phyloP scores from a whole-genome alignment of 116 monocot genomes.

The Dioscorea cayenensis region DNA sequence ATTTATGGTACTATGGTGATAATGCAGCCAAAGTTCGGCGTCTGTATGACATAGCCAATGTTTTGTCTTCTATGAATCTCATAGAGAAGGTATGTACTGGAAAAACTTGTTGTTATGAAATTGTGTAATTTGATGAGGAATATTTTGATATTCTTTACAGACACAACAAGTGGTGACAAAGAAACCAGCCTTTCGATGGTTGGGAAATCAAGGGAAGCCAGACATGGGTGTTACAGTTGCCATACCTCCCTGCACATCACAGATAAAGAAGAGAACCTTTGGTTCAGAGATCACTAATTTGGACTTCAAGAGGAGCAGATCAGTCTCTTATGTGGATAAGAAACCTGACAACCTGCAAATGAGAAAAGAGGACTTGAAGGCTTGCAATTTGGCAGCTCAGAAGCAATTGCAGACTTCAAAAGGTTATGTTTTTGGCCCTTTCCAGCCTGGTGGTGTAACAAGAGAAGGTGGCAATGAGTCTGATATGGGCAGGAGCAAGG shows the following conservation, averaged over 20 bases:
- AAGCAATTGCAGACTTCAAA: slow-evolving; percentile 44
- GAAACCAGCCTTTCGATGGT: slow-evolving; percentile 92
- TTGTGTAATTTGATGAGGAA: background rate
- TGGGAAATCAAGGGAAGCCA: slow-evolving; percentile 45
- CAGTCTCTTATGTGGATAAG: slow-evolving; percentile 9
- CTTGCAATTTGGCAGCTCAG: slow-evolving; percentile 59
- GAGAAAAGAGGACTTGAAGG: slow-evolving; percentile 37
- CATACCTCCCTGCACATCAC: slow-evolving; percentile 15
- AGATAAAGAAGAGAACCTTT: slow-evolving; percentile 60
- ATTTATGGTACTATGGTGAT: slow-evolving; percentile 8
- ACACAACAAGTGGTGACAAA: slow-evolving; percentile 69
- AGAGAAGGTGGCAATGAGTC: slow-evolving; percentile 8
- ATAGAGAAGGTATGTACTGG: slow-evolving; percentile 56
- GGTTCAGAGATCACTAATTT: slow-evolving; percentile 78
- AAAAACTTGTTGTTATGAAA: background rate
- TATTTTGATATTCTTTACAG: slow-evolving; percentile 22
- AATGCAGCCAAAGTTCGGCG: slow-evolving; percentile 62
- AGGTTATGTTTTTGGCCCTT: slow-evolving; percentile 70
- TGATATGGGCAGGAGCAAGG: slow-evolving; percentile 7
- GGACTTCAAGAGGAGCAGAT: slow-evolving; percentile 45
- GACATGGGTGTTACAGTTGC: slow-evolving; percentile 29
- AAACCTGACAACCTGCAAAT: slow-evolving; percentile 17
- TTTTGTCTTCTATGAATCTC: slow-evolving; percentile 64
- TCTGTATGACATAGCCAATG: slow-evolving; percentile 76
- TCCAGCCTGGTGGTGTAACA: slow-evolving; percentile 29